Percentiles rank a stretch among this genome's conserved stretches.
Evolutionary conservation across 495 filamentous ascomycete species (phyloP).

Genomic region (Penicillium alfredii): DNA sequence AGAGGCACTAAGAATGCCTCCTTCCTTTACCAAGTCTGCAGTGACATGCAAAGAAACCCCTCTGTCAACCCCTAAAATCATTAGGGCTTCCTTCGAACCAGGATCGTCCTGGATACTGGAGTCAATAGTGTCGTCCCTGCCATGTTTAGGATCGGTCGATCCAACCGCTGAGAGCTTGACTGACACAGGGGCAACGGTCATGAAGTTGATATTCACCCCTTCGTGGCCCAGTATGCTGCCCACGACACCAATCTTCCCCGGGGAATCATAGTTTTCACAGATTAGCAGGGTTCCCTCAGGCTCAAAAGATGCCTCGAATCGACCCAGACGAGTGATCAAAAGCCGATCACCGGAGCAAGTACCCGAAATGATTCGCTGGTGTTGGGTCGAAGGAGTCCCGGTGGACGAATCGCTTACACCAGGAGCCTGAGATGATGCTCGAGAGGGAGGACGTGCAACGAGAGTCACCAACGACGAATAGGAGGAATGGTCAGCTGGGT

Average conservation of each 20-base stretch:
- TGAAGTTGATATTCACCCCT: conserved; percentile 64
- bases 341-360: conserved; percentile 53
- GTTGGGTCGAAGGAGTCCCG: conserved; percentile 2
- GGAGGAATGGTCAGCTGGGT: conserved; percentile 37
- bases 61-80: conserved; percentile 64
- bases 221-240: conserved; percentile 55
- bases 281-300: conserved; percentile 60
- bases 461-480: conserved; percentile 61
- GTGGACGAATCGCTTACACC: conserved; percentile 1
- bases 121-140: conserved; percentile 2
- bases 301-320: conserved; percentile 57
- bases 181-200: conserved; percentile 56
- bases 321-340: conserved; percentile 59
- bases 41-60: conserved; percentile 50
- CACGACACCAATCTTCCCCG: conserved; percentile 68
- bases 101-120: not conserved
- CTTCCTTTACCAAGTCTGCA: conserved; percentile 44
- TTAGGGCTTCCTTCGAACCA: conserved; percentile 54
- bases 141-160: conserved; percentile 5
- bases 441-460: conserved; percentile 32
- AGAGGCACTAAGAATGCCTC: conserved; percentile 59
- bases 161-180: conserved; percentile 10
- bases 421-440: conserved; percentile 17
- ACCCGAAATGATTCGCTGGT: conserved; percentile 57
- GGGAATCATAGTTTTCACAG: conserved; percentile 64